These are phyloP conservation scores for Draba incana DNA, from an alignment of 345 rosid species.

Conservation along the genomic window DNA sequence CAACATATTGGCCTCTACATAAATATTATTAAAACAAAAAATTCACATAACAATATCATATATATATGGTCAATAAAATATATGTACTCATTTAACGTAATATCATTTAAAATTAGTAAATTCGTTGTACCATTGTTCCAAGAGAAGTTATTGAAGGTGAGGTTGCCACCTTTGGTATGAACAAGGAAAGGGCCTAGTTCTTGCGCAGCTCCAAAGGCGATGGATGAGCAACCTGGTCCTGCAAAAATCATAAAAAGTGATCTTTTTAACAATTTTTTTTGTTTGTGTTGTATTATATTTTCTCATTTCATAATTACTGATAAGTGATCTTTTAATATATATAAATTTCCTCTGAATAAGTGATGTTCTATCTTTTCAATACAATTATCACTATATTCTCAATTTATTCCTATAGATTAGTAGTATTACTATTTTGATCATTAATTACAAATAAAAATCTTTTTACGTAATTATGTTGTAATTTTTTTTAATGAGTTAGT, in stretches of 20 bases:
- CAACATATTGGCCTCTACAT: slow-evolving; percentile 68
- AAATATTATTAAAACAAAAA: not conserved
- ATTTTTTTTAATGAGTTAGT: too few species aligned
- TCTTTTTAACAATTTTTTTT: too few species aligned
- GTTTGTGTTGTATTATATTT: too few species aligned
- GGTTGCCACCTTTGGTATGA: slow-evolving; percentile 42
- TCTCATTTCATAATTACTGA: too few species aligned
- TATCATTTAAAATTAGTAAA: not conserved
- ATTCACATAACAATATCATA: not conserved
- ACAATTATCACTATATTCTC: too few species aligned
- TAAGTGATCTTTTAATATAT: too few species aligned
- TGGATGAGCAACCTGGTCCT: slow-evolving; percentile 92
- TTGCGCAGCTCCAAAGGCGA: slow-evolving; percentile 75
- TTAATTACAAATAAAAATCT: too few species aligned
- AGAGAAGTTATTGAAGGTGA: slow-evolving; percentile 53
- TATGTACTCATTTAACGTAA: not conserved
- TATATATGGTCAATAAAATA: not conserved
- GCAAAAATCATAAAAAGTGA: not conserved
- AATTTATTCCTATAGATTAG: too few species aligned
- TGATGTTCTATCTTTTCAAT: too few species aligned
- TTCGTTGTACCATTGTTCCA: slow-evolving; percentile 65
- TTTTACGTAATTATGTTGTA: too few species aligned
- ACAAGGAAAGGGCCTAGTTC: slow-evolving; percentile 81
- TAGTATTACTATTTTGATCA: too few species aligned
- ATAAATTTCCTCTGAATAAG: too few species aligned